Evolutionary conservation across 306 rosid species (phyloP), one percentile per base, ranked within the genome.

Genomic region (Cucumis cinereus): DNA sequence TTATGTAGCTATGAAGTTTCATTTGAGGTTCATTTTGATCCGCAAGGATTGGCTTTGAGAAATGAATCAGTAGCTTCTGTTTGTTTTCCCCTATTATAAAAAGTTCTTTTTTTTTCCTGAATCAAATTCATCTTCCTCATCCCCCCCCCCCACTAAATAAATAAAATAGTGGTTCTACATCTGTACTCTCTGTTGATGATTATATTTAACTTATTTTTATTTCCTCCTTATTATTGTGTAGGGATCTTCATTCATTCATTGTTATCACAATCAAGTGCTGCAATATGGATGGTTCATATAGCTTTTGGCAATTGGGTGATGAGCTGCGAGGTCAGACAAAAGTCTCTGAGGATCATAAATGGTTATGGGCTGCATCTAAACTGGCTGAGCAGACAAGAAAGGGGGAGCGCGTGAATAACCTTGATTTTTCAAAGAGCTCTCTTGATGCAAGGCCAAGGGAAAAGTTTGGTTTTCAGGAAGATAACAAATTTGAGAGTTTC

Each of bases 351-450:
- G 99, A 95, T 88, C 90, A 95, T 82, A 89, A 90, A 80, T 95
- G 99, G 99, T 79, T 84, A 8, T 79, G 92, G 91, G 99, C 81
- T 66, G 97, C 98, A 77, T 95, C 98, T 4, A 95, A 89, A 79
- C 87, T 95, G 85, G 98, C 98, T 74, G 99, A 92, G 83, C 99
- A 95, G 85, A 93, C 97, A 16, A 88, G 96, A 82, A 95, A 95
- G 82, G 97, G 96, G 0, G 98, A 95, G 84, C 95, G 98, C 43
- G 74, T 89, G 81, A 92, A 95, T 80, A 95, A 95, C 83, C 96
- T 95, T 60, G 99, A 95, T 75, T 89, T 92, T 74, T 86, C 98
- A 15, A 95, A 89, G 85, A 93, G 89, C 41, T 84, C 85, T 7
- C 69, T 83, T 45, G 99, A 92, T 75, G 72, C 88, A 72, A 88